Evolutionary conservation across 176 grass and related monocot genomes (phyloP).

Genomic region (Guadua angustifolia): DNA sequence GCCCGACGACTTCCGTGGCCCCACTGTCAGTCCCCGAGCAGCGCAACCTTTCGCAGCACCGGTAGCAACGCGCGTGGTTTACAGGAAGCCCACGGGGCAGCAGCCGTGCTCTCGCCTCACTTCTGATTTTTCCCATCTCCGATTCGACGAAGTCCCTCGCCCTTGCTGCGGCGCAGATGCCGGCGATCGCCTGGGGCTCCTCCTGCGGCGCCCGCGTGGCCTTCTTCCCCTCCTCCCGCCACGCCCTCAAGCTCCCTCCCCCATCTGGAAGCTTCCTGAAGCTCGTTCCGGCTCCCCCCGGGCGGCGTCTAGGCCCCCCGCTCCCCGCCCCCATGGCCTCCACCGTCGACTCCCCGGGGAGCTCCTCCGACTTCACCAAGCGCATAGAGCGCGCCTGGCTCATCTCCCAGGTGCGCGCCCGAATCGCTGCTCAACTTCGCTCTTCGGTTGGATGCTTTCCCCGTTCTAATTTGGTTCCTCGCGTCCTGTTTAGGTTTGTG

Average conservation of each 20-base stretch:
- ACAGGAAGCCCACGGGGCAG: constrained; percentile 12
- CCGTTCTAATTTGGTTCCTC: neutral
- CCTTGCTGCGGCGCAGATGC: constrained; percentile 41
- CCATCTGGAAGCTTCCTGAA: constrained; percentile 34
- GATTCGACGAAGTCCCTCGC: neutral
- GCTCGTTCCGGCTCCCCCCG: neutral
- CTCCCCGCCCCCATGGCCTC: constrained; percentile 57
- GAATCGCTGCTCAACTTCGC: neutral
- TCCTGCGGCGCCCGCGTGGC: constrained; percentile 24
- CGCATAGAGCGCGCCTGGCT: constrained; percentile 82
- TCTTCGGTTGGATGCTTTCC: neutral
- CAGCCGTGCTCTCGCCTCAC: neutral
- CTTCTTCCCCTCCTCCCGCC: neutral
- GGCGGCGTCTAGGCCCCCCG: neutral
- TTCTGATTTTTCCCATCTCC: neutral
- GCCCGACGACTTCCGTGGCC: neutral
- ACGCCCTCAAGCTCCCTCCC: neutral
- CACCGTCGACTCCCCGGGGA: constrained; percentile 65
- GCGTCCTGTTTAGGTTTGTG: neutral
- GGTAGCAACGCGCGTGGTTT: constrained; percentile 23
- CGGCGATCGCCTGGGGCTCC: constrained; percentile 41
- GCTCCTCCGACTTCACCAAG: constrained; percentile 70
- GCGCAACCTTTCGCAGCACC: neutral
- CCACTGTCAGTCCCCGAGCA: neutral
- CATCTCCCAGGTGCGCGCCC: constrained; percentile 73